phyloP scores from a whole-genome alignment of 78 protist species.

The Cyanophora paradoxa region DNA sequence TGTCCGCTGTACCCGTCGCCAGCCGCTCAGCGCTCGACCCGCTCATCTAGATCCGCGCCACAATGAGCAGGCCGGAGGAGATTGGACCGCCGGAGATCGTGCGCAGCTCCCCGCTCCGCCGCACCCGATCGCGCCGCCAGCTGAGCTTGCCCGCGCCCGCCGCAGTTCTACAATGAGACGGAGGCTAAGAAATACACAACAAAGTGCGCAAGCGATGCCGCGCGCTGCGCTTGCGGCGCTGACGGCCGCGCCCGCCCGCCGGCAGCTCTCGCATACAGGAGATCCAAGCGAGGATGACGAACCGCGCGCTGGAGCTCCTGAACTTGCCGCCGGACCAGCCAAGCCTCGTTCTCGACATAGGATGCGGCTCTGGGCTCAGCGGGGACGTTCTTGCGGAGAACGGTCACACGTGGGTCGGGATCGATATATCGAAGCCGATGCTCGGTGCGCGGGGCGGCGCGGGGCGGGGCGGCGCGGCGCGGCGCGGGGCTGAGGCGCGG shows the following conservation, averaged over 20 bases:
- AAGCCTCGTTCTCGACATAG: slow-evolving; percentile 79
- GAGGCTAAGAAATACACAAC: slow-evolving; percentile 47
- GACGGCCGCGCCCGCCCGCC: too few relatives aligned
- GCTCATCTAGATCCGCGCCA: background rate
- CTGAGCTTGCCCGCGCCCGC: background rate
- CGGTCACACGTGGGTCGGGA: slow-evolving; percentile 89
- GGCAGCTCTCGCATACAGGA: slow-evolving; percentile 75
- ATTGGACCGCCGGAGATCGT: slow-evolving; percentile 46
- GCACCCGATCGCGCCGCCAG: background rate
- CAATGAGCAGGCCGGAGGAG: slow-evolving; percentile 42
- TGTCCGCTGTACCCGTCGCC: background rate
- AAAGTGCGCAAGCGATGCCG: background rate
- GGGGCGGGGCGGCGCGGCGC: too few relatives aligned
- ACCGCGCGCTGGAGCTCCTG: slow-evolving; percentile 87
- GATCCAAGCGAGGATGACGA: slow-evolving; percentile 82
- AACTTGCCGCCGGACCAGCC: slow-evolving; percentile 45
- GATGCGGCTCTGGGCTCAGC: slow-evolving; percentile 76
- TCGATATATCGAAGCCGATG: slow-evolving; percentile 77
- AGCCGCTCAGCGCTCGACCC: background rate
- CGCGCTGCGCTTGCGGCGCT: background rate
- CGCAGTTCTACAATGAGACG: slow-evolving; percentile 38
- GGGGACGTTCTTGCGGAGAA: slow-evolving; percentile 56
- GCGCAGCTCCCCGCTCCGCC: background rate
- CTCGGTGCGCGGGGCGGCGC: slow-evolving; percentile 33
- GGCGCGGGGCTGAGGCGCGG: background rate